These are phyloP conservation scores for Thymus mandschuricus DNA, from an alignment of 257 asterid species.

Conservation along the genomic window DNA sequence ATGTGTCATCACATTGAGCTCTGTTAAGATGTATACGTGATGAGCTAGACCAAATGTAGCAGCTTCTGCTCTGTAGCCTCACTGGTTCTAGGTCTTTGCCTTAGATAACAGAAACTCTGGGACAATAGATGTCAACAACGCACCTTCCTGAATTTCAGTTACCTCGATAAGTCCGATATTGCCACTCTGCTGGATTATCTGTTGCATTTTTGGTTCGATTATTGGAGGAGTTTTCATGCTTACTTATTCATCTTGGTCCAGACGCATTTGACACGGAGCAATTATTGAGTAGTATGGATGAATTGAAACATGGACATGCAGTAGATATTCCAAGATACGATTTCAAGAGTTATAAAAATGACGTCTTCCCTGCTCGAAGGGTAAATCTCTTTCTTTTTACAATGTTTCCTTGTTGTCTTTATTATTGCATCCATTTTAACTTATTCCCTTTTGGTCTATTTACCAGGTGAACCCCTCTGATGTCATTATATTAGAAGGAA, in stretches of 20 bases:
- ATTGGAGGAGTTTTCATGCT: constrained; percentile 10
- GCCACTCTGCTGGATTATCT: constrained; percentile 16
- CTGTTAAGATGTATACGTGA: constrained; percentile 20
- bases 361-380: constrained; percentile 77
- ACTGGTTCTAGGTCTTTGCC: constrained; percentile 22
- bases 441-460: constrained; percentile 27
- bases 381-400: constrained; percentile 45
- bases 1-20: neutral
- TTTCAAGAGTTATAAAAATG: constrained; percentile 80
- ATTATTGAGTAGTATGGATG: constrained; percentile 71
- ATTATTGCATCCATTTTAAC: constrained; percentile 3
- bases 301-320: constrained; percentile 77
- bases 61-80: constrained; percentile 31
- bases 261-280: constrained; percentile 90
- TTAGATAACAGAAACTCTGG: constrained; percentile 24
- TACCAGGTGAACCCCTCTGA: constrained; percentile 97
- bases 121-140: constrained; percentile 23
- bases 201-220: constrained; percentile 32
- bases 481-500: constrained; percentile 96
- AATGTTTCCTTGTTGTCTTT: neutral
- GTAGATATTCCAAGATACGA: constrained; percentile 97
- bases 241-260: constrained; percentile 39
- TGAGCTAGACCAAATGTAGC: constrained; percentile 14
- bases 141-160: constrained; percentile 9
- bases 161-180: constrained; percentile 23